Percentiles rank a stretch among this genome's conserved stretches.
Evolutionary conservation across 2,329 filamentous ascomycete species (phyloP).

Genomic region (Trichoderma aggressivum): DNA sequence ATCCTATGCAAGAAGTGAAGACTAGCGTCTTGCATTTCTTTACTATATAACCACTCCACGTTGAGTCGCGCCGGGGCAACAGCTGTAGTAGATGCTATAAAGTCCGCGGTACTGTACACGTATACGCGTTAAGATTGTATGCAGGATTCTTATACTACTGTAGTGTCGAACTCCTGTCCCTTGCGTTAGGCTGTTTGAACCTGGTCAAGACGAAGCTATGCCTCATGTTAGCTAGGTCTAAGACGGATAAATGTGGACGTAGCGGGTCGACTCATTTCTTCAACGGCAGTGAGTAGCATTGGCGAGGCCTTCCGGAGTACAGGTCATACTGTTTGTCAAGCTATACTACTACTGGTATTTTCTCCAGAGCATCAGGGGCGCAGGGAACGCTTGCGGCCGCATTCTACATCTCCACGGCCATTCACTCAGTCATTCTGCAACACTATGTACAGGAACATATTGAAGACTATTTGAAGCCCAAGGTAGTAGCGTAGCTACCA

Average conservation of each 20-base stretch:
- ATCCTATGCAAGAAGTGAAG: not conserved
- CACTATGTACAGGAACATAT: not conserved
- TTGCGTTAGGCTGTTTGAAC: not conserved
- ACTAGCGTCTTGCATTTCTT: not conserved
- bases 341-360: not conserved
- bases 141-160: not conserved
- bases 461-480: not conserved
- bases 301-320: not conserved
- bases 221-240: not conserved
- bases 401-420: not conserved
- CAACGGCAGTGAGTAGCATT: not conserved
- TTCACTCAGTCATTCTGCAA: not conserved
- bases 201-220: not conserved
- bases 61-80: not conserved
- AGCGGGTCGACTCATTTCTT: not conserved
- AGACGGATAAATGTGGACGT: not conserved
- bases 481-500: not conserved
- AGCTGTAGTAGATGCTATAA: not conserved
- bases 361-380: not conserved
- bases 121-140: not conserved
- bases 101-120: not conserved
- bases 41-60: not conserved
- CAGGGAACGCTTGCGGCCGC: not conserved
- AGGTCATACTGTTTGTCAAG: not conserved
- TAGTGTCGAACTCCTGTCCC: not conserved